These are phyloP conservation scores for Coemansia sp. DNA, from an alignment of 192 early-diverging fungal species.

Conservation along the genomic window DNA sequence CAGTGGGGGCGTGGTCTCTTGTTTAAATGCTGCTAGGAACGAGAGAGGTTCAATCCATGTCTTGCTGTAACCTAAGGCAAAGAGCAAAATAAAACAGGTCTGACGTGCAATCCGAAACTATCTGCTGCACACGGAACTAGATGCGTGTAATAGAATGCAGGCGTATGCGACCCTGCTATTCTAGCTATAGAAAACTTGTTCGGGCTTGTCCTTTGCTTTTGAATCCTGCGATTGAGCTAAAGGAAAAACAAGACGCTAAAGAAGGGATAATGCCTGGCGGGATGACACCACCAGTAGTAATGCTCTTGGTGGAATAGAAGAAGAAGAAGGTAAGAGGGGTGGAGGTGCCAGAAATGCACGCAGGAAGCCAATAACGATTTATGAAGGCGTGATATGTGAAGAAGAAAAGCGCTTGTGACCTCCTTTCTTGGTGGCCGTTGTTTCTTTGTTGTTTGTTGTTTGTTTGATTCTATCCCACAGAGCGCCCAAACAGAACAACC, in stretches of 20 bases:
- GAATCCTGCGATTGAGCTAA: background rate
- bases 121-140: background rate
- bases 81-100: background rate
- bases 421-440: background rate
- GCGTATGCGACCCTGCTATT: slow-evolving; percentile 2
- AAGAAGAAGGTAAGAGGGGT: too few species aligned
- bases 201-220: background rate
- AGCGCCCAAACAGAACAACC: too few species aligned
- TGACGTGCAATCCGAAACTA: background rate
- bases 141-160: slow-evolving; percentile 1
- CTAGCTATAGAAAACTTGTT: background rate
- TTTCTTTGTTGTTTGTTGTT: background rate
- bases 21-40: background rate
- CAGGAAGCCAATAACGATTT: background rate
- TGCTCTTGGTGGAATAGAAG: too few species aligned
- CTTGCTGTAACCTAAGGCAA: background rate
- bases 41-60: background rate
- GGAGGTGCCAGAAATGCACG: too few species aligned
- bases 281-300: too few species aligned
- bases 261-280: background rate
- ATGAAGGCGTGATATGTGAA: background rate
- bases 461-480: too few species aligned
- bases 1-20: background rate
- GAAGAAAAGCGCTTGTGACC: background rate
- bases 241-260: background rate